Evolutionary conservation across 2,329 filamentous ascomycete species (phyloP).

Genomic region (Fusarium fracticaudum): DNA sequence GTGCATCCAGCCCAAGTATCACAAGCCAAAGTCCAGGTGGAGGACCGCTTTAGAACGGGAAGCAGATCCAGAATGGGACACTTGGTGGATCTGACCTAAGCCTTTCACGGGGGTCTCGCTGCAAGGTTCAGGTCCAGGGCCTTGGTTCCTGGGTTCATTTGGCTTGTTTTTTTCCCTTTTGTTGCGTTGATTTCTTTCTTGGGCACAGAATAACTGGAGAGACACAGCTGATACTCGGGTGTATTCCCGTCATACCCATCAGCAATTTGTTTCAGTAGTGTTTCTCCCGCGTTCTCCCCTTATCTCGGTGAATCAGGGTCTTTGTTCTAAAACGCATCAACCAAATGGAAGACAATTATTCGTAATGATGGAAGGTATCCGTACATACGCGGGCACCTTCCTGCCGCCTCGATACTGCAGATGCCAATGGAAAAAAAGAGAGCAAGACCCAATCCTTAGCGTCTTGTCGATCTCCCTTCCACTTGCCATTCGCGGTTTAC

Average conservation of each 20-base stretch:
- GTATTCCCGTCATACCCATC: conserved; percentile 2
- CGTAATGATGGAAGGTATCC: not conserved
- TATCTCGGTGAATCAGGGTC: conserved; percentile 18
- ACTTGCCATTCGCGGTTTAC: conserved; percentile 24
- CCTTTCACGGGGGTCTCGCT: not conserved
- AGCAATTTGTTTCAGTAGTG: conserved; percentile 22
- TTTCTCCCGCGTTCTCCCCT: not conserved
- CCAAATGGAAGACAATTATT: not conserved
- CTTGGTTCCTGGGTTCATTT: conserved; percentile 7
- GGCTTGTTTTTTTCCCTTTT: not conserved
- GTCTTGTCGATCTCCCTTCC: conserved; percentile 37
- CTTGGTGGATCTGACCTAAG: conserved; percentile 8
- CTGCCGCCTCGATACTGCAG: conserved; percentile 13
- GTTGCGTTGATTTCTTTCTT: conserved; percentile 2
- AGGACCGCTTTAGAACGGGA: conserved; percentile 1
- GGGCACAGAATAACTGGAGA: not conserved
- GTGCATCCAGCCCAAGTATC: conserved; percentile 10
- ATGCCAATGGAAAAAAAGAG: conserved; percentile 27
- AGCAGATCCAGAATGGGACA: conserved; percentile 16
- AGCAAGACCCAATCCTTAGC: conserved; percentile 36
- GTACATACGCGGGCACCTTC: conserved; percentile 15
- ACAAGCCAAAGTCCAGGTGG: not conserved
- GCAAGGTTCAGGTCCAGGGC: conserved; percentile 13
- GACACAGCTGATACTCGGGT: not conserved
- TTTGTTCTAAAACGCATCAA: conserved; percentile 11